Percentiles rank a stretch among this genome's conserved stretches.
phyloP scores from a whole-genome alignment of 2,329 filamentous ascomycete genomes.

The Achaetomium macrosporum region DNA sequence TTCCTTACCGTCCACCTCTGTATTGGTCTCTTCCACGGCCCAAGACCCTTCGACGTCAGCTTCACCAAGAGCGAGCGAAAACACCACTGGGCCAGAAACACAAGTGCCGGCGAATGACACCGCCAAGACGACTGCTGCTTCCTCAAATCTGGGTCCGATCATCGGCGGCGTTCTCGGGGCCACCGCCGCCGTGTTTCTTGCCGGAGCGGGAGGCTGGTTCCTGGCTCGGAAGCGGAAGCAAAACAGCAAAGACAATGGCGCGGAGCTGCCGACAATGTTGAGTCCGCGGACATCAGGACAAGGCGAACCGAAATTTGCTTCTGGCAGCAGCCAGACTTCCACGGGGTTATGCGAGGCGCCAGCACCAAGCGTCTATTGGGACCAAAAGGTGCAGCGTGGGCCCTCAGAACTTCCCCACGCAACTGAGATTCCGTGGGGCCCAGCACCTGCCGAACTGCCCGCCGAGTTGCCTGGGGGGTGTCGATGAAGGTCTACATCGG shows the following conservation, averaged over 20 bases:
- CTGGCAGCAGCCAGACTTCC: background rate
- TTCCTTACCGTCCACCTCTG: background rate
- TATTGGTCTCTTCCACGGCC: background rate
- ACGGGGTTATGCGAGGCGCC: background rate
- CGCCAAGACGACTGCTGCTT: background rate
- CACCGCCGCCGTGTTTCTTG: background rate
- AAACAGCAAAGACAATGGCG: background rate
- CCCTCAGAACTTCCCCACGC: background rate
- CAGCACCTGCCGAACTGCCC: background rate
- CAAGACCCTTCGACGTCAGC: background rate
- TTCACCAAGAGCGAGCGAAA: background rate
- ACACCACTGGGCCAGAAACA: background rate
- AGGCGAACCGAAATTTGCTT: background rate
- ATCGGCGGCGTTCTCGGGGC: constrained; percentile 4
- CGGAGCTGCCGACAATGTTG: no score
- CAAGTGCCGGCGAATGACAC: background rate
- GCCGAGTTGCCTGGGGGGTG: background rate
- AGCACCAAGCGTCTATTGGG: background rate
- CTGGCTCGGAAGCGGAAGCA: background rate
- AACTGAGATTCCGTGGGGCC: background rate
- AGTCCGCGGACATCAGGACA: no score
- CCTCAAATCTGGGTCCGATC: background rate
- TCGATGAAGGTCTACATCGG: background rate
- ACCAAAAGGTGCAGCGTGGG: background rate
- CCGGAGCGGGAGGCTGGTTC: background rate